These are phyloP conservation scores for Trypanosoma caninum DNA, from an alignment of 208 protist genomes.

Conservation along the genomic window DNA sequence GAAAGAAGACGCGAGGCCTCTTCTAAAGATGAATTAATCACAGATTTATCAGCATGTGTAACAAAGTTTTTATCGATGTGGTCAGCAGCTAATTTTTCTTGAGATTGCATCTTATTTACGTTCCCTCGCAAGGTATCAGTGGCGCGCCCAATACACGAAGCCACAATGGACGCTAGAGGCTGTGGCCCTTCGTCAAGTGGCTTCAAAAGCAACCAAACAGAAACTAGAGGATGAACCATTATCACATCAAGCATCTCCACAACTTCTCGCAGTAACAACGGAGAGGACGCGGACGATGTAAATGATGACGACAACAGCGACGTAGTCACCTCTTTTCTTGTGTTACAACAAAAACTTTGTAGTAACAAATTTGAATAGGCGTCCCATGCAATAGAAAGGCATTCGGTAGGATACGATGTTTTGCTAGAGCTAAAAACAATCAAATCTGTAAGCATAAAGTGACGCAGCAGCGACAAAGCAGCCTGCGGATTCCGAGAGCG, in stretches of 20 bases:
- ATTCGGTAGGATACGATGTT: background rate
- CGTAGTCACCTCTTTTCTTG: too few species aligned
- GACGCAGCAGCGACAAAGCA: slow-evolving; percentile 33
- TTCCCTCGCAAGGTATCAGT: slow-evolving; percentile 24
- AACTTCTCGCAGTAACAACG: slow-evolving; percentile 11
- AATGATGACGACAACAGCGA: background rate
- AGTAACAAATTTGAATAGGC: slow-evolving; percentile 25
- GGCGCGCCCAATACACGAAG: slow-evolving; percentile 22
- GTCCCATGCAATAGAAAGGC: slow-evolving; percentile 17
- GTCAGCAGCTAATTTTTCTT: slow-evolving; percentile 5
- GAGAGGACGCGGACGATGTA: background rate
- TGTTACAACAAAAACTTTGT: background rate
- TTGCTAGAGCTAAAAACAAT: slow-evolving; percentile 5
- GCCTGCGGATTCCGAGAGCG: slow-evolving; percentile 24
- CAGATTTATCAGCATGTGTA: background rate
- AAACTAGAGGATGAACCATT: slow-evolving; percentile 10
- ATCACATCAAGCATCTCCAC: slow-evolving; percentile 27
- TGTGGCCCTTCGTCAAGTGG: slow-evolving; percentile 14
- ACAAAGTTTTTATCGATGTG: background rate
- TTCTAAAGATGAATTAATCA: background rate
- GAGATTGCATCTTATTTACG: slow-evolving; percentile 31
- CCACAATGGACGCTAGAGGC: slow-evolving; percentile 16
- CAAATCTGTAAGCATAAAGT: slow-evolving; percentile 51
- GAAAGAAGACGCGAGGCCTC: slow-evolving; percentile 24
- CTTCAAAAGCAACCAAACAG: slow-evolving; percentile 29